Evolutionary conservation across 2,329 filamentous ascomycete species (phyloP).

Genomic region (Diaporthe humulicola): DNA sequence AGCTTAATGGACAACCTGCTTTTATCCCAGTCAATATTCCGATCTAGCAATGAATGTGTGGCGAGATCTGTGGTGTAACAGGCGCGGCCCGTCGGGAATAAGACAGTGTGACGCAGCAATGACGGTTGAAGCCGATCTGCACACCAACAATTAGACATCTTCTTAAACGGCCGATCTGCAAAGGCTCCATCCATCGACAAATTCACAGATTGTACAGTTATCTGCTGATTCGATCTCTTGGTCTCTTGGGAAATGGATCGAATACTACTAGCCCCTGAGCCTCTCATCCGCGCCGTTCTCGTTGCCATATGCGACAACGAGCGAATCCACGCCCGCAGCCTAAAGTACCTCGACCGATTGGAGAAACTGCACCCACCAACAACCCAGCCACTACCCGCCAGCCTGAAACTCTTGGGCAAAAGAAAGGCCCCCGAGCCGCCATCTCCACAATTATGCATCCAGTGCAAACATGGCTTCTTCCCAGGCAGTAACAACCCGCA

Average conservation of each 20-base stretch:
- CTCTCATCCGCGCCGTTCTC: slow-evolving; percentile 34
- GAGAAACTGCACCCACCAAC: slow-evolving; percentile 14
- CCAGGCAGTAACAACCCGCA: slow-evolving; percentile 20
- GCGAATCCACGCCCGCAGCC: slow-evolving; percentile 25
- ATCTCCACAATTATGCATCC: slow-evolving; percentile 35
- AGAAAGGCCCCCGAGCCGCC: slow-evolving; percentile 17
- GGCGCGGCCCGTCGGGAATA: neutral
- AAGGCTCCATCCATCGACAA: neutral
- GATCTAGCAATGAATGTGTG: neutral
- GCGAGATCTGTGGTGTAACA: neutral
- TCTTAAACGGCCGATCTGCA: slow-evolving; percentile 22
- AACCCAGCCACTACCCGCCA: neutral
- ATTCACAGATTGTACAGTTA: neutral
- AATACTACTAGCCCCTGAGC: slow-evolving; percentile 33
- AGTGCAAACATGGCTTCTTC: slow-evolving; percentile 31
- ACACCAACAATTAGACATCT: neutral
- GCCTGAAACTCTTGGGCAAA: slow-evolving; percentile 11
- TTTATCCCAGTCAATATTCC: neutral
- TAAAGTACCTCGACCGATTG: slow-evolving; percentile 35
- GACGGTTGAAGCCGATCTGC: slow-evolving; percentile 10
- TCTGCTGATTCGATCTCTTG: neutral
- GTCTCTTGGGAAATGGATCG: slow-evolving; percentile 28
- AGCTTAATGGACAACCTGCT: neutral
- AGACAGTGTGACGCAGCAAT: slow-evolving; percentile 21
- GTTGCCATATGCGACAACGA: slow-evolving; percentile 37